Evolutionary conservation across 2,329 filamentous ascomycete species (phyloP).

Genomic region (Pseudogymnoascus destructans): DNA sequence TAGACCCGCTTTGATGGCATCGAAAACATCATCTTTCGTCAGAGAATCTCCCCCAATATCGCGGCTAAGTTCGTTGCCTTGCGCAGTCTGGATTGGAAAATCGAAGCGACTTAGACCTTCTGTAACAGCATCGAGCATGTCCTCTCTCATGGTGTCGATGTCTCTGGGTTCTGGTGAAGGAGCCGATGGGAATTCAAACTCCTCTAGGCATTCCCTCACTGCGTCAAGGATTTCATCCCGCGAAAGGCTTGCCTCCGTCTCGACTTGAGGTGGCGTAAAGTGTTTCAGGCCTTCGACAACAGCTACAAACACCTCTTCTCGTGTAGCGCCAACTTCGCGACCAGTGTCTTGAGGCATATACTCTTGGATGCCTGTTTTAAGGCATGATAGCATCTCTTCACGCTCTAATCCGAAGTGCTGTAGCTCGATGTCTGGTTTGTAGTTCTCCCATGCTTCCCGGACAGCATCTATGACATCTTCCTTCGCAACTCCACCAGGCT

Average conservation of each 20-base stretch:
- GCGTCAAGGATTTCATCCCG: slow-evolving; percentile 73
- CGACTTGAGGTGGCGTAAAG: slow-evolving; percentile 60
- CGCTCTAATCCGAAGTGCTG: slow-evolving; percentile 83
- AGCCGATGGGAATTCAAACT: slow-evolving; percentile 62
- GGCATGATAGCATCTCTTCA: slow-evolving; percentile 76
- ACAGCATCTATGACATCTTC: slow-evolving; percentile 82
- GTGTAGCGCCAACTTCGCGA: slow-evolving; percentile 45
- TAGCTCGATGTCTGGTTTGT: slow-evolving; percentile 84
- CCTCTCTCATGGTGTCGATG: slow-evolving; percentile 44
- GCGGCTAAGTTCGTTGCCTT: slow-evolving; percentile 49
- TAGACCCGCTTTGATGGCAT: slow-evolving; percentile 47
- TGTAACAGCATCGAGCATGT: slow-evolving; percentile 51
- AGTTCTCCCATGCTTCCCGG: slow-evolving; percentile 82
- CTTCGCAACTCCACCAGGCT: slow-evolving; percentile 45
- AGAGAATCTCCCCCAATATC: slow-evolving; percentile 35
- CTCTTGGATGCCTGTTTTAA: slow-evolving; percentile 73
- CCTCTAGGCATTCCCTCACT: slow-evolving; percentile 75
- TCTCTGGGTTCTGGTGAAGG: slow-evolving; percentile 42
- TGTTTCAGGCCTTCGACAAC: slow-evolving; percentile 77
- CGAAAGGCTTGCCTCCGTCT: slow-evolving; percentile 56
- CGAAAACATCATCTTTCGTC: slow-evolving; percentile 41
- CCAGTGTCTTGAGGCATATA: slow-evolving; percentile 39
- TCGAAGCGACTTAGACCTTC: slow-evolving; percentile 43
- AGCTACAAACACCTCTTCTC: slow-evolving; percentile 74
- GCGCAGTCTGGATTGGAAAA: slow-evolving; percentile 24